Evolutionary conservation across 306 rosid species (phyloP).

Genomic region (Pachyrhizus erosus): DNA sequence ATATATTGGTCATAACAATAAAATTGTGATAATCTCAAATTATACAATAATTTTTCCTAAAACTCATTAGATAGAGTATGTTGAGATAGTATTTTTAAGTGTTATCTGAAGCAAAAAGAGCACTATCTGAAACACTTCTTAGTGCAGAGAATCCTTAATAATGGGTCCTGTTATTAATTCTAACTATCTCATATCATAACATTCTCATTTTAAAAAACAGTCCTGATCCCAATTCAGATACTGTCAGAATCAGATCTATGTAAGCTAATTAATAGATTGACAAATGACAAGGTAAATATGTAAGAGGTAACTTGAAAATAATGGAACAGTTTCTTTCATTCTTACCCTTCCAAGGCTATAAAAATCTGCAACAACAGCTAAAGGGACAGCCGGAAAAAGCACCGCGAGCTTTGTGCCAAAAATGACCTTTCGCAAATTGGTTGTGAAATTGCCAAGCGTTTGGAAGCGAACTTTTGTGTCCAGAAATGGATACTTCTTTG

Average conservation of each 20-base stretch:
- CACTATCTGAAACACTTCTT: too few relatives aligned
- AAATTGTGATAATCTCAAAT: too few relatives aligned
- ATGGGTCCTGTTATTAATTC: too few relatives aligned
- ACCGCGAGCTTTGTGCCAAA: constrained; percentile 83
- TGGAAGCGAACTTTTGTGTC: constrained; percentile 48
- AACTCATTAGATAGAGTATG: too few relatives aligned
- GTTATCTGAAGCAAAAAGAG: too few relatives aligned
- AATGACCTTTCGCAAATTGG: constrained; percentile 64
- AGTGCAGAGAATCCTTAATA: too few relatives aligned
- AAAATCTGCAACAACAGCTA: constrained; percentile 68
- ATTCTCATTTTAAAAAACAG: neutral
- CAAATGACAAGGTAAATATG: neutral
- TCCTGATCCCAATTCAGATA: neutral
- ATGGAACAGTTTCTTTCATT: neutral
- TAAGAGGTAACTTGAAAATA: neutral
- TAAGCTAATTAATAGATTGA: neutral
- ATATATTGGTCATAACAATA: too few relatives aligned
- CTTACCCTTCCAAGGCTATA: constrained; percentile 75
- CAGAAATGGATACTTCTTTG: constrained; percentile 55
- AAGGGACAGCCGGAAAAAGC: constrained; percentile 82
- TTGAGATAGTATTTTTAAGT: too few relatives aligned
- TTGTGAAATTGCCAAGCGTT: constrained; percentile 52
- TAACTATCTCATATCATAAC: neutral
- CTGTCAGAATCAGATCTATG: neutral
- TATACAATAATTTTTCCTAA: too few relatives aligned